Base-by-base conservation (phyloP, 352 stramenopile species). In the Phytopythium cucurbitacearum region DNA sequence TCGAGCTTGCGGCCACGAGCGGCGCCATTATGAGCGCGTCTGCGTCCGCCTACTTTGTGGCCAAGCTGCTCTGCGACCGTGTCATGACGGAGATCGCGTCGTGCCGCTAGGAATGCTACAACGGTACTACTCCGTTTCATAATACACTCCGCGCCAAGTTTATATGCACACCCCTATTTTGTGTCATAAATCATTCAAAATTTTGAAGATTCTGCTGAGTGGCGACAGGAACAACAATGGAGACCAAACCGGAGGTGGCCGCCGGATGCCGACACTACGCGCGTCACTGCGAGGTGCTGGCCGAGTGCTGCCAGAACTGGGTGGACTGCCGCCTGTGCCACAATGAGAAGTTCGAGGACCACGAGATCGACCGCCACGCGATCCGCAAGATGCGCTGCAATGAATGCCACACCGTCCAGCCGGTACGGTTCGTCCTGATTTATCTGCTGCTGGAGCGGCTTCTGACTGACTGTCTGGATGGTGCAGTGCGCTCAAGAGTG, bases 291-390 rank as follows among this genome's bases (percentile, higher is more conserved):
- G 64, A 86, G 44, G 80, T 93, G 49, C 59, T 78, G 50, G 82
- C 82, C 37, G 69, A 85, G 57, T 93, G 82, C 66, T 93, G 82
- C 57, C 62, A 76, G 16, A 47, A 78, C 47, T 93, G 82, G 82
- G 76, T 93, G 51, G 67, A 64, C 34, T 93, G 82, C 46, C 69
- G 82, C 5, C 64, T 93, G 10, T 93, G 82, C 53, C 82, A 93
- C 62, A 71, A 89, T 42, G 68, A 69, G 21, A 51, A 67, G 42
- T 69, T 80, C 51, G 57, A 70, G 16, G 60, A 82, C 56, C 82
- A 93, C 50, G 64, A 73, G 48, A 89, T 93, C 60, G 80, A 93
- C 65, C 82, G 82, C 53, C 82, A 89, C 53, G 79, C 77, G 38
- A 87, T 93, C 37, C 71, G 62, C 21, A 41, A 61, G 16, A 90